Evolutionary conservation across 2,329 filamentous ascomycete genomes (phyloP).

Genomic region (Fusarium subglutinans): DNA sequence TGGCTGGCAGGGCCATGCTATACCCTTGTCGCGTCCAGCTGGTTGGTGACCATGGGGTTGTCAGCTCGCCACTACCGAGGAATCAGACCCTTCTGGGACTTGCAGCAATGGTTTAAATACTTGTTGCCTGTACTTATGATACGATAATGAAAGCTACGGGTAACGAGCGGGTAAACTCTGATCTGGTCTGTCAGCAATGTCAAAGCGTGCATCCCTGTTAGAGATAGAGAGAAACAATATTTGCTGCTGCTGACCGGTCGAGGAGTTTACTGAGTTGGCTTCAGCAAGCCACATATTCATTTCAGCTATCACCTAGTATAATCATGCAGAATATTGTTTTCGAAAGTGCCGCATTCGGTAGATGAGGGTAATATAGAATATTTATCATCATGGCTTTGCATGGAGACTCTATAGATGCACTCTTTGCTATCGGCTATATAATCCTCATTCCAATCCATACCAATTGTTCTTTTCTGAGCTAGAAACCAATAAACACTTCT

Average conservation of each 20-base stretch:
- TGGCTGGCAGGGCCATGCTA: not conserved
- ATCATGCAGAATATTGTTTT: fast-evolving
- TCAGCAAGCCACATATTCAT: not conserved
- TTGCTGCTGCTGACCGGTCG: not conserved
- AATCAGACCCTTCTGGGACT: not conserved
- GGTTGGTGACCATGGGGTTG: not conserved
- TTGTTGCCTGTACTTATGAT: not conserved
- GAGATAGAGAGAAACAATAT: not conserved
- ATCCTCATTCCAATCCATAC: fast-evolving
- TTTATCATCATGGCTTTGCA: not conserved
- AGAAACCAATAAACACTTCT: not conserved
- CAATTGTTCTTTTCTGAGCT: fast-evolving
- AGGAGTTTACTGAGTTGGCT: not conserved
- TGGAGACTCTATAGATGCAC: not conserved
- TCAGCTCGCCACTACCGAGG: not conserved
- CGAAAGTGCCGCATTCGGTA: fast-evolving
- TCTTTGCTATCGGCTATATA: not conserved
- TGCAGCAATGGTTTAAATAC: not conserved
- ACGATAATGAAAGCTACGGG: not conserved
- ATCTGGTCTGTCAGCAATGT: not conserved
- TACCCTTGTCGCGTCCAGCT: not conserved
- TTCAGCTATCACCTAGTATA: not conserved
- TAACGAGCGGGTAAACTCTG: not conserved
- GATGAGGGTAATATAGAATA: not conserved
- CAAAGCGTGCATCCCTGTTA: not conserved